These are phyloP conservation scores for Capronia coronata DNA, from an alignment of 2,329 filamentous ascomycete genomes.

Conservation along the genomic window DNA sequence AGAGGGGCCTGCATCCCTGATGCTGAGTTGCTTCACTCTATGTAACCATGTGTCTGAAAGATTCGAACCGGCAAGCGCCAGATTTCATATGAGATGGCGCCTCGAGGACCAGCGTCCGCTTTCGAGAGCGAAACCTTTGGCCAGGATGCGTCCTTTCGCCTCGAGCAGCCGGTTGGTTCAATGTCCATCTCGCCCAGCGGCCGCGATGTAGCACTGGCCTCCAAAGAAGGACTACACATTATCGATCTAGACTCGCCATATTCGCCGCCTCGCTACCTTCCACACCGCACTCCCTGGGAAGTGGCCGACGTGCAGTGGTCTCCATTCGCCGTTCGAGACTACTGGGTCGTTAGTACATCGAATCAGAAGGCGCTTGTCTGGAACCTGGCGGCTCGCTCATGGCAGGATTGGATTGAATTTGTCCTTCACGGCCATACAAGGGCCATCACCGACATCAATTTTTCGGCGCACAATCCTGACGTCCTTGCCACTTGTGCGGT, in stretches of 20 bases:
- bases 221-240: conserved; percentile 79
- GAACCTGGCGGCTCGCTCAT: conserved; percentile 69
- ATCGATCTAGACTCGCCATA: conserved; percentile 88
- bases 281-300: conserved; percentile 84
- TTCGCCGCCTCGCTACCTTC: conserved; percentile 75
- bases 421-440: conserved; percentile 78
- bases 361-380: conserved; percentile 92
- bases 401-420: conserved; percentile 78
- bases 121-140: conserved; percentile 86
- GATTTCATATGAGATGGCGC: conserved; percentile 29
- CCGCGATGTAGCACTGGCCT: conserved; percentile 82
- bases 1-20: too few species aligned
- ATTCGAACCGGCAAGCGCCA: not conserved
- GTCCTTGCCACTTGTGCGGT: conserved; percentile 84
- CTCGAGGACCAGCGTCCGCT: conserved; percentile 47
- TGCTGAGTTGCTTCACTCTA: too few species aligned
- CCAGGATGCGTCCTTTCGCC: conserved; percentile 73
- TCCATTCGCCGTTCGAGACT: conserved; percentile 79
- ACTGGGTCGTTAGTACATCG: conserved; percentile 89
- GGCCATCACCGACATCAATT: conserved; percentile 94
- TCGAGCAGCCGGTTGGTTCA: conserved; percentile 73
- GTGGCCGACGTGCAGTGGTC: conserved; percentile 97
- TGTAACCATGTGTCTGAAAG: not conserved
- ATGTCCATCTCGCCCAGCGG: conserved; percentile 90
- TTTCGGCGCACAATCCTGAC: conserved; percentile 86